These are phyloP conservation scores for Saccharomycopsis sp. DNA, from an alignment of 805 yeast species.

Conservation along the genomic window DNA sequence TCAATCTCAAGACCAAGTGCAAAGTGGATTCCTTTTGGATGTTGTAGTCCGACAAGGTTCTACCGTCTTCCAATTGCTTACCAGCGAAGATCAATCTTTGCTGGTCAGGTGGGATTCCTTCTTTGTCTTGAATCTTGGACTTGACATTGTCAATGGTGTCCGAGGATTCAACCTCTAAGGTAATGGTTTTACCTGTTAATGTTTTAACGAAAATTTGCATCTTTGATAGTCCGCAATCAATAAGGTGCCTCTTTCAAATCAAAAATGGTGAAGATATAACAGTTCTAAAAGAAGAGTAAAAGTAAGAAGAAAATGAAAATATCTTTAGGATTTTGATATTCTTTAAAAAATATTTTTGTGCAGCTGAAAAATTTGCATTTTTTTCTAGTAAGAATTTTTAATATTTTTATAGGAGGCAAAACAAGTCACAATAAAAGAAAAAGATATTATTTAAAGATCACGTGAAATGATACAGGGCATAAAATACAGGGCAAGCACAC, in stretches of 20 bases:
- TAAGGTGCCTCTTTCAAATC: conserved; percentile 21
- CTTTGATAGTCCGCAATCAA: conserved; percentile 44
- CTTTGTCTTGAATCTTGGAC: conserved; percentile 94
- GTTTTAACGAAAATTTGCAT: conserved; percentile 99
- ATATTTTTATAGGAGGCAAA: no score
- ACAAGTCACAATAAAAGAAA: no score
- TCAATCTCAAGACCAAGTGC: conserved; percentile 93
- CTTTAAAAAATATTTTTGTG: no score
- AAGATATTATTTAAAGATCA: no score
- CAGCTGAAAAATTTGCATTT: no score
- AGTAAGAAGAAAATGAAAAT: neutral
- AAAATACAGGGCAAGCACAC: no score
- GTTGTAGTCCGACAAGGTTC: conserved; percentile 96
- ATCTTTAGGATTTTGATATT: no score
- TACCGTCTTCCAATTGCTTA: conserved; percentile 94
- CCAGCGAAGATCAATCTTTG: conserved; percentile 97
- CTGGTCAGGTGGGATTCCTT: conserved; percentile 97
- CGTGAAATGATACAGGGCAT: no score
- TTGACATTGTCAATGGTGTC: conserved; percentile 97
- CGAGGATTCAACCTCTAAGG: conserved; percentile 95
- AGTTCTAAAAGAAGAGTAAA: neutral
- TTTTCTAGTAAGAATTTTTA: no score
- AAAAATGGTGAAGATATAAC: neutral
- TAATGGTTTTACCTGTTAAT: conserved; percentile 98
- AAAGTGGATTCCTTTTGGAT: conserved; percentile 96